Evolutionary conservation across 2,329 filamentous ascomycete genomes (phyloP).

Genomic region (Ilyonectria robusta): DNA sequence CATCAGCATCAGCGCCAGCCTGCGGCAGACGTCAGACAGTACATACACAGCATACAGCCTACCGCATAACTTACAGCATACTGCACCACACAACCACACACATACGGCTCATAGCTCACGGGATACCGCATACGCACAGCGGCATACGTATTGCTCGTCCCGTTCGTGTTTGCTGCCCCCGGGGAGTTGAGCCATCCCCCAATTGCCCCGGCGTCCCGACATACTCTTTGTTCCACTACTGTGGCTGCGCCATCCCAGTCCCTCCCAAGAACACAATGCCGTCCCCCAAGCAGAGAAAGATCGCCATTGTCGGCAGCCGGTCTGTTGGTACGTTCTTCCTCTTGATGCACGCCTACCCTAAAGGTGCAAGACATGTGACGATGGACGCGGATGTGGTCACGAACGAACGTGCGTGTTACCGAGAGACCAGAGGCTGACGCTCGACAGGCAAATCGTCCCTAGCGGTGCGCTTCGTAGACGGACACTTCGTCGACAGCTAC

Average conservation of each 20-base stretch:
- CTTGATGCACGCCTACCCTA: background rate
- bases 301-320: conserved; percentile 94
- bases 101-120: background rate
- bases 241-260: conserved; percentile 11
- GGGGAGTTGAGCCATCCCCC: background rate
- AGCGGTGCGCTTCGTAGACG: conserved; percentile 96
- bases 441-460: conserved; percentile 92
- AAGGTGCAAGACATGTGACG: conserved; percentile 17
- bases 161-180: background rate
- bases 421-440: conserved; percentile 3
- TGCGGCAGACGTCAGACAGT: conserved; percentile 15
- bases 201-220: background rate
- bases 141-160: background rate
- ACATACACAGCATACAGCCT: conserved; percentile 2
- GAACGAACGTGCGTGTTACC: background rate
- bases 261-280: conserved; percentile 36
- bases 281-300: conserved; percentile 88
- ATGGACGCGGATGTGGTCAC: conserved; percentile 16
- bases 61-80: background rate
- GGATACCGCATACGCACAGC: background rate
- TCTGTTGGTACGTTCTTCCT: conserved; percentile 74
- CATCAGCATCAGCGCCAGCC: conserved; percentile 18
- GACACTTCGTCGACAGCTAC: conserved; percentile 98
- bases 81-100: background rate
- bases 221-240: conserved; percentile 8